A percentile compares a stretch with the other conserved stretches of the same genome.
Conservation (phyloP, 371 early-diverging fungal genomes). For the Rhizopus delemar region DNA sequence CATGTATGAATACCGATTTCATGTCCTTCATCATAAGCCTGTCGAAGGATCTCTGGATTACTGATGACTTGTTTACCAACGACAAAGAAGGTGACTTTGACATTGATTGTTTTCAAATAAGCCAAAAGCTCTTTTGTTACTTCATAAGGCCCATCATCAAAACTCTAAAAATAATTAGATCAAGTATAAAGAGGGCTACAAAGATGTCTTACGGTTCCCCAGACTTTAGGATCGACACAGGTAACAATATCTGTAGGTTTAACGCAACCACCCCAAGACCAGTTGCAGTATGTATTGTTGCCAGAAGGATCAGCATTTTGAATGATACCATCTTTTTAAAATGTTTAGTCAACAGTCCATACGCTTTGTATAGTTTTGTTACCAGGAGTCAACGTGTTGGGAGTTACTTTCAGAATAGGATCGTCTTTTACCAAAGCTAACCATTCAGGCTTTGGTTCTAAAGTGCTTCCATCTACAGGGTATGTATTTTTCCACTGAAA, state of each 20-base stretch:
- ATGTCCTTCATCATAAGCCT: conserved; percentile 47
- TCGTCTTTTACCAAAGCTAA: conserved; percentile 36
- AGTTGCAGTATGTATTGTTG: conserved; percentile 49
- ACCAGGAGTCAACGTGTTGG: conserved; percentile 27
- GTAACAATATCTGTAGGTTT: conserved; percentile 52
- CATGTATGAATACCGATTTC: conserved; percentile 61
- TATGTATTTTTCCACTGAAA: conserved; percentile 33
- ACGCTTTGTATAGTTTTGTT: not conserved
- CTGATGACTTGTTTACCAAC: conserved; percentile 51
- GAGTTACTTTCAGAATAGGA: conserved; percentile 19
- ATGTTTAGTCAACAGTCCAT: not conserved
- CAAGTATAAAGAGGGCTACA: not conserved
- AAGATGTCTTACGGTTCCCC: conserved; percentile 36
- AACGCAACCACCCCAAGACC: conserved; percentile 56
- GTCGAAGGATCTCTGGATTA: conserved; percentile 43
- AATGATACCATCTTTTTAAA: conserved; percentile 23
- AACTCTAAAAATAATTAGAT: conserved; percentile 24
- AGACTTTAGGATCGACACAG: conserved; percentile 43
- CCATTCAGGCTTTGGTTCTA: conserved; percentile 54
- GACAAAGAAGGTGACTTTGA: conserved; percentile 57
- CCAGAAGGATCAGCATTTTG: conserved; percentile 30
- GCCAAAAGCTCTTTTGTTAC: conserved; percentile 36
- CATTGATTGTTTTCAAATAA: conserved; percentile 31
- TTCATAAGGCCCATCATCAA: conserved; percentile 44
- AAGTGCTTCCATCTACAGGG: conserved; percentile 32